A percentile compares a stretch with the other conserved stretches of the same genome.
These are phyloP conservation scores for Aquanectria penicillioides DNA, from an alignment of 2,329 filamentous ascomycete species.

Conservation along the genomic window DNA sequence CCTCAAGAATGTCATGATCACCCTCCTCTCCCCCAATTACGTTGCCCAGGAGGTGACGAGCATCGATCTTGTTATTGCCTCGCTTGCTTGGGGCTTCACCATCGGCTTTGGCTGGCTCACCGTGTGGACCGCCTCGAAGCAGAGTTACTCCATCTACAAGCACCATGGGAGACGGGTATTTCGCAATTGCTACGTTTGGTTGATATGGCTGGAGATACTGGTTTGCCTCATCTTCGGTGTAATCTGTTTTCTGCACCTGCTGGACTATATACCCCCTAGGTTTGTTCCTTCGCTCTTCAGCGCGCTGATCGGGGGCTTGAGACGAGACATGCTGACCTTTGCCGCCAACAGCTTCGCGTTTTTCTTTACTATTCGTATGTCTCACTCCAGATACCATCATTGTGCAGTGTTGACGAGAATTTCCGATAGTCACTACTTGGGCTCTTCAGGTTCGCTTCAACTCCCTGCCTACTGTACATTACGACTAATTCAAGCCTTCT, in stretches of 20 bases:
- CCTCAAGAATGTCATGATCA: no score
- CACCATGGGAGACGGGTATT: constrained; percentile 43
- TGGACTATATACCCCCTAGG: constrained; percentile 39
- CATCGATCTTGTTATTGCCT: constrained; percentile 41
- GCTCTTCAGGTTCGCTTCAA: constrained; percentile 36
- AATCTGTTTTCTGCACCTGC: constrained; percentile 44
- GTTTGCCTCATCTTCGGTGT: constrained; percentile 54
- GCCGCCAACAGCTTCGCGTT: constrained; percentile 37
- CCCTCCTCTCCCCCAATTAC: constrained; percentile 38
- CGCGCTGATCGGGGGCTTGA: rapidly evolving
- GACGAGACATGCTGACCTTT: constrained; percentile 11
- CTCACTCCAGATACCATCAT: no score
- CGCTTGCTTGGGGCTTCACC: constrained; percentile 51
- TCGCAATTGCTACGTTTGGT: constrained; percentile 55
- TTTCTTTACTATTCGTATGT: constrained; percentile 41
- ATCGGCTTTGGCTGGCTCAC: constrained; percentile 54
- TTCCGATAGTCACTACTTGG: constrained; percentile 38
- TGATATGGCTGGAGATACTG: constrained; percentile 59
- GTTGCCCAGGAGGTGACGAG: constrained; percentile 31
- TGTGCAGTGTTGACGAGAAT: not conserved
- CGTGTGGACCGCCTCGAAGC: constrained; percentile 44
- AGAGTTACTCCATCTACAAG: constrained; percentile 35
- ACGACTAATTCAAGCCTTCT: not conserved
- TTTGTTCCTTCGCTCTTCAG: constrained; percentile 5
- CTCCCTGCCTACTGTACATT: not conserved